Conservation (phyloP, 148 eudicot species). For the Vaccinium darrowii region DNA sequence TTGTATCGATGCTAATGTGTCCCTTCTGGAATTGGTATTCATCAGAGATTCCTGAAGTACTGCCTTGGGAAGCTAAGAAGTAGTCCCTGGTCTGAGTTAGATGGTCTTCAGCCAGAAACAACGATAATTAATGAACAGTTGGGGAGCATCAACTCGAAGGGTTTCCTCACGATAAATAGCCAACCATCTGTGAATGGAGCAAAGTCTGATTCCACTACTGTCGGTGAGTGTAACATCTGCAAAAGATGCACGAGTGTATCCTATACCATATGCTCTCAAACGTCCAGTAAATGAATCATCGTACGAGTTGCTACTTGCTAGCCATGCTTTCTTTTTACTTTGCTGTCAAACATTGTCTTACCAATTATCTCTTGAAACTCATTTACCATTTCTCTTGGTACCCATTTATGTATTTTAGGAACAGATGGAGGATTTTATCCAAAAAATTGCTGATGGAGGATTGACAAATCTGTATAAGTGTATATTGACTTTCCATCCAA, state of each 20-base stretch:
- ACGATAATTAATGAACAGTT: constrained; percentile 75
- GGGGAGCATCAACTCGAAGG: constrained; percentile 62
- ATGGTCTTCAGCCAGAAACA: constrained; percentile 98
- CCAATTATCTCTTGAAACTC: not conserved
- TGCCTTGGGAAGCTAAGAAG: constrained; percentile 84
- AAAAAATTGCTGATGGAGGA: not conserved
- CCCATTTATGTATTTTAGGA: not conserved
- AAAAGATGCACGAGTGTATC: not conserved
- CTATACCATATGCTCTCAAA: not conserved
- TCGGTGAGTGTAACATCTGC: constrained; percentile 53
- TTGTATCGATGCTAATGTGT: constrained; percentile 7
- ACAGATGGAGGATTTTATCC: not conserved
- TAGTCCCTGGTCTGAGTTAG: constrained; percentile 95
- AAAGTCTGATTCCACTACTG: constrained; percentile 72
- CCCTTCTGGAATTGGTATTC: constrained; percentile 21
- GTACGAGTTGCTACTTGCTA: not conserved
- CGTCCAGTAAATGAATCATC: not conserved
- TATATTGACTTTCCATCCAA: not conserved
- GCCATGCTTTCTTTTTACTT: not conserved
- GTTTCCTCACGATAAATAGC: constrained; percentile 91
- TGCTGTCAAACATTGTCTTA: too few relatives aligned
- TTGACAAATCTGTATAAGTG: not conserved
- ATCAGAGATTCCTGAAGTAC: constrained; percentile 70
- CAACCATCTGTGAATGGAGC: constrained; percentile 95
- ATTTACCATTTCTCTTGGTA: not conserved